Base-by-base conservation (phyloP, 306 rosid genomes). In the Lathyrus oleraceus region DNA sequence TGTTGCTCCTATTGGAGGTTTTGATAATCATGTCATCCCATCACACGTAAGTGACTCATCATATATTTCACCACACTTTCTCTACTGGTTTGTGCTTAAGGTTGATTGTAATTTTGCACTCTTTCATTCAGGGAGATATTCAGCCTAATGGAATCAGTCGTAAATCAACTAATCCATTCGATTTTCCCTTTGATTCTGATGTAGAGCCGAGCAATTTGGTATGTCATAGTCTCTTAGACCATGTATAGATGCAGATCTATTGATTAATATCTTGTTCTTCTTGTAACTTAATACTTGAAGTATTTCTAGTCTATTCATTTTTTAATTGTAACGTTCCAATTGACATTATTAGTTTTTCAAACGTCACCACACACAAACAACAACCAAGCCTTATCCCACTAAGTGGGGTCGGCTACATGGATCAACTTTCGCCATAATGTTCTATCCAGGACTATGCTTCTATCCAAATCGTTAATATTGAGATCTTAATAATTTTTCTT, bases 81-180 rank as follows among this genome's bases (percentile, higher is more conserved):
- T 76, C 68, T 30, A 23, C 40, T 75, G 82, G 89, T 86, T 56
- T 73, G 83, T 74, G 35, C 61, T 45, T 64, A 51, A 27, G 30
- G 58, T 54, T 71, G 21, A 70, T 75, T 69, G 43, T 32, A 54
- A 66, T 28, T 30, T 59, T 15, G 6, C 9, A n/a, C 15, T 15
- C 23, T 27, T 32, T 27, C 25, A 30, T 61, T 61, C 27, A 61
- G 66, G 45, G 66, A 52, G 88, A 82, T 69, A 59, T 49, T 43
- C 84, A 75, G 28, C 49, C 80, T 30, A 69, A 71, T 73, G 77
- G 69, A 62, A 28, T 76, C 40, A 67, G 75, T 15, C 58, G 28
- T 48, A 87, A 85, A 78, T 88, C 97, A 53, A 80, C 61, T 44
- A 91, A 91, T 81, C 97, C 97, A 52, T 91, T 91, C 78, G 97